Base-by-base conservation (phyloP, 1,284 basidiomycete species). In the Rhodotorula sp. region DNA sequence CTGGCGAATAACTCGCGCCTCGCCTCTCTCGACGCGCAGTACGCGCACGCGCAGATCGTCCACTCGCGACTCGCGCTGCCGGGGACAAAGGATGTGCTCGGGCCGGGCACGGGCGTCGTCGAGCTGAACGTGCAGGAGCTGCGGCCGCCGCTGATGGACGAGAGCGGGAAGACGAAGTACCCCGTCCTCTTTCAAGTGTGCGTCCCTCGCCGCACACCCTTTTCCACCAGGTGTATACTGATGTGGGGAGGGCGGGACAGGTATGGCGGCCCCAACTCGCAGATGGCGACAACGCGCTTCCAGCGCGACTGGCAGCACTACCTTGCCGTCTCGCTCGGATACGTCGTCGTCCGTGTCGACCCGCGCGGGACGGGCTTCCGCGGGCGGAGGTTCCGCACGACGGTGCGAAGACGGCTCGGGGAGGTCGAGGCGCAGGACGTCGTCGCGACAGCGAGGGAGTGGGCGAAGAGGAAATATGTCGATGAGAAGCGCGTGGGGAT, bases 241-340 rank as follows among this genome's bases (percentile, higher is more conserved):
- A 25, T 32, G 63, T 39, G 61, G 44, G n/a, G n/a, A n/a, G n/a
- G 44, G n/a, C n/a, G n/a, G n/a, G n/a, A n/a, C 73, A 91, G 90
- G 32, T 97, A 97, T 78, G 95, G 95, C 60, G 96, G 96, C 0
- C 96, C 96, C 1, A 85, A 85, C 74, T 91, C 90, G 58, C 96
- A 97, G 80, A 83, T 85, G 76, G 91, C 94, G 32, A 84, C 88
- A 78, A 83, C 88, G 36, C 82, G 81, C 48, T 97, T 88, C 82
- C 80, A 81, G 32, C 86, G 89, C 25, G 90, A 91, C 82, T 98
- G 93, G 92, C 88, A 94, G 77, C 86, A 92, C 71, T 96, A 90
- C 82, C 86, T 97, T 34, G 91, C 90, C 4, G 90, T 90, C 75
- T 86, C 87, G 41, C 84, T 92, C 56, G 88, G 92, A 75, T 97